Conservation (phyloP, 768 basidiomycete species). For the Lactifluus rugatus region DNA sequence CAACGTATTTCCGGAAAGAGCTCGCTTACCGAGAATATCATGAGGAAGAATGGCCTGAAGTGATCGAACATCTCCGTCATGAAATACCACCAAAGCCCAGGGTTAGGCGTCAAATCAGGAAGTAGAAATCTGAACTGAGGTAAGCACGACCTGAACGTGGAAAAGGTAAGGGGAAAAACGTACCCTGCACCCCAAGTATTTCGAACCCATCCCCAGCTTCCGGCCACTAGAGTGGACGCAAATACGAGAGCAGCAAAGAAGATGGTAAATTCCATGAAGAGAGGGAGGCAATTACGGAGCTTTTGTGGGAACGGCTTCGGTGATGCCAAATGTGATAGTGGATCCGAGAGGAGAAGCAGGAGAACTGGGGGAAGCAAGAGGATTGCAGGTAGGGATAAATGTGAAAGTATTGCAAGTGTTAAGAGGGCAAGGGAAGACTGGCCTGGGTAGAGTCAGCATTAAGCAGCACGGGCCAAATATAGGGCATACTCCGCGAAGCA, state of each 20-base stretch:
- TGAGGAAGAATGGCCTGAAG: slow-evolving; percentile 90
- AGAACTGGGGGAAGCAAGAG: slow-evolving; percentile 60
- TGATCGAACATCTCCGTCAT: slow-evolving; percentile 99
- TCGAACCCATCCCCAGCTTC: slow-evolving; percentile 56
- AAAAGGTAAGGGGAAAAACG: slow-evolving; percentile 22
- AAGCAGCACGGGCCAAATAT: neutral
- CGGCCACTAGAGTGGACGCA: slow-evolving; percentile 47
- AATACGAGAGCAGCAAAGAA: slow-evolving; percentile 43
- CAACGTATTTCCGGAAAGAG: neutral
- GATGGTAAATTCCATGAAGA: slow-evolving; percentile 40
- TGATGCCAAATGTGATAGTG: slow-evolving; percentile 58
- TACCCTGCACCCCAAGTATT: slow-evolving; percentile 86
- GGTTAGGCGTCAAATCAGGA: slow-evolving; percentile 87
- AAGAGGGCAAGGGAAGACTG: slow-evolving; percentile 49
- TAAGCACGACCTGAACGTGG: neutral
- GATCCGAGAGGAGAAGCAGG: slow-evolving; percentile 51
- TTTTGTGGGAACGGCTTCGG: slow-evolving; percentile 31
- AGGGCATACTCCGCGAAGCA: slow-evolving; percentile 50
- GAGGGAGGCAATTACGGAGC: slow-evolving; percentile 23
- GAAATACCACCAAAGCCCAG: slow-evolving; percentile 98
- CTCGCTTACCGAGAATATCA: slow-evolving; percentile 75
- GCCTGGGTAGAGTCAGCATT: slow-evolving; percentile 33
- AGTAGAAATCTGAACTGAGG: slow-evolving; percentile 51
- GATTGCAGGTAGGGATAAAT: slow-evolving; percentile 61
- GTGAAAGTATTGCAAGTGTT: slow-evolving; percentile 59